Conservation (phyloP, 2,329 filamentous ascomycete species). For the Aspergillus costaricaensis region DNA sequence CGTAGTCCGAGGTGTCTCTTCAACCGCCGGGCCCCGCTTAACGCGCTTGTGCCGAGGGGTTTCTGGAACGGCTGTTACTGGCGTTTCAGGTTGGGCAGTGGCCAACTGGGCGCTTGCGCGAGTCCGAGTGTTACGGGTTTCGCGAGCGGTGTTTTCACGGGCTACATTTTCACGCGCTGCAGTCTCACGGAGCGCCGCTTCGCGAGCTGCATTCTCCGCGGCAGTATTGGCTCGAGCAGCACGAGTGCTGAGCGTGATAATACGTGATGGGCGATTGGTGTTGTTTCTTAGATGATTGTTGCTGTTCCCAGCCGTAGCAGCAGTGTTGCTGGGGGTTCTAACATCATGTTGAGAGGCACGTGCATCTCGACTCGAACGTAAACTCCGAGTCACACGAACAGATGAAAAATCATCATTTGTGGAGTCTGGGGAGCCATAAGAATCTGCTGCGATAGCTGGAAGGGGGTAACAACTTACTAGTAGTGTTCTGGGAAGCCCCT, state of each 20-base stretch:
- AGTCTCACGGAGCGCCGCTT: constrained; percentile 8
- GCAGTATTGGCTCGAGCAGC: constrained; percentile 16
- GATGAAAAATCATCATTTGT: constrained; percentile 17
- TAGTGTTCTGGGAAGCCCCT: constrained; percentile 23
- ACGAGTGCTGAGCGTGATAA: constrained; percentile 26
- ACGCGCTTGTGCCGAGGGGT: constrained; percentile 37
- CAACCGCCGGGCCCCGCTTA: constrained; percentile 30
- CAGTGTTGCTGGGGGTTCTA: constrained; percentile 10
- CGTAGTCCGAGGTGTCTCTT: constrained; percentile 37
- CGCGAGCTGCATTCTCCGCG: constrained; percentile 12
- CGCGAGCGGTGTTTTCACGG: constrained; percentile 19
- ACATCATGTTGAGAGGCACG: constrained; percentile 23
- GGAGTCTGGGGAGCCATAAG: constrained; percentile 23
- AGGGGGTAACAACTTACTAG: constrained; percentile 23
- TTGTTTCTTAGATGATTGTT: constrained; percentile 13
- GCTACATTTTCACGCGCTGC: constrained; percentile 4
- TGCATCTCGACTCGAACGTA: constrained; percentile 27
- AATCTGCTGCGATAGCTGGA: not conserved
- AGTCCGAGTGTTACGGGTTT: constrained; percentile 28
- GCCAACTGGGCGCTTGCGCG: constrained; percentile 17
- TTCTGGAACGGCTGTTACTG: constrained; percentile 24
- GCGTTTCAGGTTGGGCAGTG: constrained; percentile 16
- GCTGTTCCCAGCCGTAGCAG: constrained; percentile 5
- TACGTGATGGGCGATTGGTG: constrained; percentile 24
- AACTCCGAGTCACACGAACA: constrained; percentile 26